phyloP scores from a whole-genome alignment of 177 flowering plant genomes.

The Tripterygium wilfordii region DNA sequence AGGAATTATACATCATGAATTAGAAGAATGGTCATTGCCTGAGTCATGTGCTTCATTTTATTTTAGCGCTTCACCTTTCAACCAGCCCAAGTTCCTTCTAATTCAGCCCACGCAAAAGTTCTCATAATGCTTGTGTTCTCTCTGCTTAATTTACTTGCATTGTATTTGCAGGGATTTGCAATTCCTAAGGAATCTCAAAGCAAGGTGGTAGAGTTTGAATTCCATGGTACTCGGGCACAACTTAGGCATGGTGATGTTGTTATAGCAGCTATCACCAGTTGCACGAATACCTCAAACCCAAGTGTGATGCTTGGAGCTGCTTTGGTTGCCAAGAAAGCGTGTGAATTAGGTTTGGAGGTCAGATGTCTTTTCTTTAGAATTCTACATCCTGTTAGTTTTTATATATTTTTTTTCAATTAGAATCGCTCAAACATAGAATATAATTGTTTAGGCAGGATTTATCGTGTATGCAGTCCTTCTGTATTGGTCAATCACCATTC shows the following conservation, averaged over 20 bases:
- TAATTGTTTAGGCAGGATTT: too few relatives aligned
- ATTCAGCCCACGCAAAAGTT: too few relatives aligned
- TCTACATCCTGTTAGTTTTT: background rate
- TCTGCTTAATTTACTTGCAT: background rate
- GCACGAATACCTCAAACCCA: constrained; percentile 90
- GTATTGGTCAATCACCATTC: too few relatives aligned
- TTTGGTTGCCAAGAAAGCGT: constrained; percentile 83
- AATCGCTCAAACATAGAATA: too few relatives aligned
- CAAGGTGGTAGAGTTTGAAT: constrained; percentile 60
- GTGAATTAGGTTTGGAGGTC: constrained; percentile 83
- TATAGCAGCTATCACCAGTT: constrained; percentile 89
- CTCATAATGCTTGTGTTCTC: too few relatives aligned
- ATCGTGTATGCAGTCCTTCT: too few relatives aligned
- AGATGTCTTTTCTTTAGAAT: constrained; percentile 10
- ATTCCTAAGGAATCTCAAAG: constrained; percentile 64
- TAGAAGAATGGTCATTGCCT: too few relatives aligned
- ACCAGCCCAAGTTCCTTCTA: too few relatives aligned
- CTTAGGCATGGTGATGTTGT: constrained; percentile 85
- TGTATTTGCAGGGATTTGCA: constrained; percentile 58
- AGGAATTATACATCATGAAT: too few relatives aligned
- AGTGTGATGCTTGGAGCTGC: constrained; percentile 93
- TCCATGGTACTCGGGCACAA: constrained; percentile 63
- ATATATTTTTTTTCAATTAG: background rate
- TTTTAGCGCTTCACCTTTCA: too few relatives aligned
- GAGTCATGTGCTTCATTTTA: too few relatives aligned